These are phyloP conservation scores for Leccinum disarticulatum DNA, from an alignment of 768 basidiomycete genomes.

Conservation along the genomic window DNA sequence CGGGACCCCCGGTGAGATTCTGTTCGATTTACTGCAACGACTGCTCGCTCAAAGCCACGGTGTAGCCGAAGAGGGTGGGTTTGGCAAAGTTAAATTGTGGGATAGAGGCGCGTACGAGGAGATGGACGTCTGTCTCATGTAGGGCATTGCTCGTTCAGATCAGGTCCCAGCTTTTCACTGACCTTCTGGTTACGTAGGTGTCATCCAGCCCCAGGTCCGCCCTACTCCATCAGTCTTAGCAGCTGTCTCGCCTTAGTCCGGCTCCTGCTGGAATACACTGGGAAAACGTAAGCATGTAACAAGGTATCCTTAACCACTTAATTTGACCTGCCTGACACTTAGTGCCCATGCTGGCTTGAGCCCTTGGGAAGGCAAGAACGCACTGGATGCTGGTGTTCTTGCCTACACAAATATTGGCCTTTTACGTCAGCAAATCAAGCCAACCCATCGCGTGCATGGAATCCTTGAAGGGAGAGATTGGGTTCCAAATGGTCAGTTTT, in stretches of 20 bases:
- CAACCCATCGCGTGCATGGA: constrained; percentile 77
- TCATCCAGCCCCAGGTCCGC: constrained; percentile 77
- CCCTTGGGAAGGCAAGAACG: constrained; percentile 87
- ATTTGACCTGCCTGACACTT: neutral
- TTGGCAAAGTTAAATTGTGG: constrained; percentile 67
- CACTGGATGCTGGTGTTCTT: constrained; percentile 81
- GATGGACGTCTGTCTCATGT: constrained; percentile 79
- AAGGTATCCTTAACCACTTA: too few relatives aligned
- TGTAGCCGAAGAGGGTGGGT: constrained; percentile 74
- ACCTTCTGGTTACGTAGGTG: constrained; percentile 48
- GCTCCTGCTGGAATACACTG: constrained; percentile 61
- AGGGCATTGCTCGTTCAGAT: neutral
- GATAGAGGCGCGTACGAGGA: constrained; percentile 71
- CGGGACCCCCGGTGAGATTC: constrained; percentile 67
- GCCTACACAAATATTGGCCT: constrained; percentile 78
- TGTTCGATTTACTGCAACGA: neutral
- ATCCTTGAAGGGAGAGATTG: constrained; percentile 76
- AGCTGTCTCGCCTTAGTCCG: constrained; percentile 63
- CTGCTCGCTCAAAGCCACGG: neutral
- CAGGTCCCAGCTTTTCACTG: neutral
- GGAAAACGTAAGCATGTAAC: constrained; percentile 58
- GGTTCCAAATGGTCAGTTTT: constrained; percentile 64
- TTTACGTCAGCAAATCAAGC: constrained; percentile 78
- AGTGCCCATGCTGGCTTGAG: constrained; percentile 79
- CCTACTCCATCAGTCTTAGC: constrained; percentile 59